Evolutionary conservation across 129 eudicot genomes (phyloP).

Genomic region (Tanacetum coccineum): DNA sequence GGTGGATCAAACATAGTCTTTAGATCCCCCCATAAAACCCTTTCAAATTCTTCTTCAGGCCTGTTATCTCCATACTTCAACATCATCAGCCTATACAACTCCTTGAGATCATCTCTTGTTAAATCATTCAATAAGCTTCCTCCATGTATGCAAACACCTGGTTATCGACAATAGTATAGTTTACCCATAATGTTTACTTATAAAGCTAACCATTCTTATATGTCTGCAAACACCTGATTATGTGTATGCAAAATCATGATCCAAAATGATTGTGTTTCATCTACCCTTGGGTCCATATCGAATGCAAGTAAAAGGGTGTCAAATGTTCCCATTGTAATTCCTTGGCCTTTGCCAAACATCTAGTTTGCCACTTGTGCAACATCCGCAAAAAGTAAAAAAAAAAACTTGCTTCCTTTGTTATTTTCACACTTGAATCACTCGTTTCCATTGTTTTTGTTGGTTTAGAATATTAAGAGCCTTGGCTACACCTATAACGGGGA

Average conservation of each 20-base stretch:
- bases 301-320: too few relatives aligned
- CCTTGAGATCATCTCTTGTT: too few relatives aligned
- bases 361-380: too few relatives aligned
- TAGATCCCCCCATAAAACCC: too few relatives aligned
- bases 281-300: constrained; percentile 64
- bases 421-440: constrained; percentile 64
- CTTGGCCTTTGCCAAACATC: too few relatives aligned
- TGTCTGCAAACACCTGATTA: constrained; percentile 11
- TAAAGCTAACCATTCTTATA: not conserved
- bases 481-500: constrained; percentile 84
- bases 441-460: constrained; percentile 67
- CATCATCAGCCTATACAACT: too few relatives aligned
- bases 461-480: constrained; percentile 76
- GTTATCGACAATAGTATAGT: constrained; percentile 15
- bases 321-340: too few relatives aligned
- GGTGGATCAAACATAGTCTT: too few relatives aligned
- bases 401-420: not conserved
- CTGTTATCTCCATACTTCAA: too few relatives aligned
- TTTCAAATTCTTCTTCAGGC: too few relatives aligned
- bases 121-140: too few relatives aligned
- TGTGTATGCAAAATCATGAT: constrained; percentile 87
- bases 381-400: constrained; percentile 14
- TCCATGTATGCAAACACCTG: constrained; percentile 99
- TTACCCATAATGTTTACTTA: not conserved
- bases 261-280: constrained; percentile 89